Base-by-base conservation (phyloP, 495 filamentous ascomycete species). In the Aspergillus nanangensis region DNA sequence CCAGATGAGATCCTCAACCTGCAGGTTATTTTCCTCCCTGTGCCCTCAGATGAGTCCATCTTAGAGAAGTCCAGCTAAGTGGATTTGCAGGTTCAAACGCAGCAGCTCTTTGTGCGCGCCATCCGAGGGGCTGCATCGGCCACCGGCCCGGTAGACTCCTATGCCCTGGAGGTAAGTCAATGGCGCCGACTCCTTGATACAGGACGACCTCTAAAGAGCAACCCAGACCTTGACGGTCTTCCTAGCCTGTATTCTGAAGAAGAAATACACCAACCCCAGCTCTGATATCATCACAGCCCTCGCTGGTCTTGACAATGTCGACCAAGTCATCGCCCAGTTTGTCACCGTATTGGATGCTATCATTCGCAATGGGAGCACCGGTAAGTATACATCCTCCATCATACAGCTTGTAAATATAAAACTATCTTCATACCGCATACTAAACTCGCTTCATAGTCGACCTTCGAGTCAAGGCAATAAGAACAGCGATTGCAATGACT, bases 181-280 rank as follows among this genome's bases (percentile, higher is more conserved):
- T n/a, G n/a, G n/a, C n/a, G n/a, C n/a, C n/a, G n/a, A 27, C 15
- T 11, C 25, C 24, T 38, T 44, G 9, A 34, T 29, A 22, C 17
- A 14, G 35, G 29, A 37, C 42, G 20, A 42, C 50, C 31, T 59
- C 75, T 82, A 62, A 84, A 65, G 9, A 21, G 7, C 8, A 10
- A 40, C 38, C 41, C 62, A 97, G 90, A 96, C 91, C 54, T 79
- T 96, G 58, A 90, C 87, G 67, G 81, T 85, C 27, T 96, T 97
- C 63, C 76, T 98, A 67, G 80, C 82, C 27, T 77, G 77, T 15
- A 74, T 94, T 14, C 72, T 97, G 57, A 76, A 76, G 38, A 98
- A 96, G 66, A 89, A 84, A 58, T 97, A 96, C 65, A 94, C 88
- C 27, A 97, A 96, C 54, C 87, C 91, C 15, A 96, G 90, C 62